Evolutionary conservation across 768 basidiomycete species (phyloP).

Genomic region (Coprinellus micaceus): DNA sequence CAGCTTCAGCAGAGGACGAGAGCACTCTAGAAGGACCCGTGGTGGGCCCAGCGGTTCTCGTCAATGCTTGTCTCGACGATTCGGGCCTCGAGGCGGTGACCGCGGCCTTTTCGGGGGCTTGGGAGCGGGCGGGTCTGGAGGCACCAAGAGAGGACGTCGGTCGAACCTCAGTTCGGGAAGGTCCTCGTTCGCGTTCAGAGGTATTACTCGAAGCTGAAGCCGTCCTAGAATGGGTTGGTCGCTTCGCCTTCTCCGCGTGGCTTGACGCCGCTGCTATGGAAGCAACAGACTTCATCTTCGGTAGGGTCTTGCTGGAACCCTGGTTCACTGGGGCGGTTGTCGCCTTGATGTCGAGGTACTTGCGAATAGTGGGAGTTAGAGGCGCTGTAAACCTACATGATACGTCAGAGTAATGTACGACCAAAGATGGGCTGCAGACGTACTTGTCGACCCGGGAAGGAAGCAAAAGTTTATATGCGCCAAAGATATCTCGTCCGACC

Average conservation of each 20-base stretch:
- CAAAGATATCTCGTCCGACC: slow-evolving; percentile 66
- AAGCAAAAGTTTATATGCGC: slow-evolving; percentile 67
- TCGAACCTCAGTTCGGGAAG: background rate
- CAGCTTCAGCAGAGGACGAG: background rate
- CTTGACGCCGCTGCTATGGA: slow-evolving; percentile 10
- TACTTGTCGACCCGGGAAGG: slow-evolving; percentile 68
- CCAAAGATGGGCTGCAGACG: no score
- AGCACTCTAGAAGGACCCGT: background rate
- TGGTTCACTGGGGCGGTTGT: background rate
- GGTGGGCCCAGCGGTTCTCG: background rate
- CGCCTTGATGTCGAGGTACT: slow-evolving; percentile 60
- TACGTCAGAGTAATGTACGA: no score
- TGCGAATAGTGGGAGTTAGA: slow-evolving; percentile 71
- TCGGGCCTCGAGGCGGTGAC: background rate
- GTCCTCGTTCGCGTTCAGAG: background rate
- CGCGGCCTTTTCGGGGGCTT: background rate
- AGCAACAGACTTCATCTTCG: slow-evolving; percentile 18
- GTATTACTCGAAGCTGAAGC: slow-evolving; percentile 1
- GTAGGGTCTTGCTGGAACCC: slow-evolving; percentile 1
- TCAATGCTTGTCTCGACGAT: background rate
- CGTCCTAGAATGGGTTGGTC: background rate
- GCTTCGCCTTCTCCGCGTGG: background rate
- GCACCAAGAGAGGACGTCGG: background rate
- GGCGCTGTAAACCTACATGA: slow-evolving; percentile 62
- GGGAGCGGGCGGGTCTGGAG: background rate